These are phyloP conservation scores for Lipomyces yamadae DNA, from an alignment of 805 yeast genomes.

Conservation along the genomic window DNA sequence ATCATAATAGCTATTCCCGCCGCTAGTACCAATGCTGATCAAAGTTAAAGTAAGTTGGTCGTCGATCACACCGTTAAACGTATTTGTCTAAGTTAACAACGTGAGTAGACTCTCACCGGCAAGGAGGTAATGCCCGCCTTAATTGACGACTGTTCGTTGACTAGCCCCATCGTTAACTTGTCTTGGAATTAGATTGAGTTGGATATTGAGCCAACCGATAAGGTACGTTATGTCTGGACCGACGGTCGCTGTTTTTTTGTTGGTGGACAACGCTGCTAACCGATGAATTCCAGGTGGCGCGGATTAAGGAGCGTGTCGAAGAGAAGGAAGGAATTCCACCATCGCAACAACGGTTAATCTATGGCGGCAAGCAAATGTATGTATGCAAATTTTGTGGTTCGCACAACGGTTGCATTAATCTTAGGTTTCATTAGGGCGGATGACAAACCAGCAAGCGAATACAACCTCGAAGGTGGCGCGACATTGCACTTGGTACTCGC, in stretches of 20 bases:
- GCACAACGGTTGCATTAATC: too few relatives aligned
- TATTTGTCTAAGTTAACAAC: neutral
- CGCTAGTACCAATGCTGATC: slow-evolving; percentile 57
- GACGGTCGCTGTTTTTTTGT: neutral
- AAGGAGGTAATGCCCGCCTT: slow-evolving; percentile 59
- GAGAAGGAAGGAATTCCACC: slow-evolving; percentile 98
- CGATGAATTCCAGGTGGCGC: slow-evolving; percentile 51
- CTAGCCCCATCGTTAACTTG: neutral
- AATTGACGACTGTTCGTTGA: neutral
- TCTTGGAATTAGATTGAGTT: slow-evolving; percentile 57
- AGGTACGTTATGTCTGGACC: slow-evolving; percentile 47
- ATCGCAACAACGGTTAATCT: slow-evolving; percentile 88
- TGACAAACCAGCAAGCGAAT: slow-evolving; percentile 69
- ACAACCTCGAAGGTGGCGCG: slow-evolving; percentile 83
- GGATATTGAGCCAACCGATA: slow-evolving; percentile 72
- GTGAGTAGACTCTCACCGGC: slow-evolving; percentile 69
- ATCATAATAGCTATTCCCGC: neutral
- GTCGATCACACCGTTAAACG: too few relatives aligned
- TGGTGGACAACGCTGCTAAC: slow-evolving; percentile 19
- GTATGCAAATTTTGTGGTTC: slow-evolving; percentile 42
- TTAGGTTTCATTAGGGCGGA: slow-evolving; percentile 58
- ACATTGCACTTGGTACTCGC: slow-evolving; percentile 90
- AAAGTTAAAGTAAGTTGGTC: slow-evolving; percentile 58
- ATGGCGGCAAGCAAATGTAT: slow-evolving; percentile 86
- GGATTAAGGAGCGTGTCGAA: slow-evolving; percentile 88